phyloP scores from a whole-genome alignment of 2,329 filamentous ascomycete species.

The Penicillium vulpinum region DNA sequence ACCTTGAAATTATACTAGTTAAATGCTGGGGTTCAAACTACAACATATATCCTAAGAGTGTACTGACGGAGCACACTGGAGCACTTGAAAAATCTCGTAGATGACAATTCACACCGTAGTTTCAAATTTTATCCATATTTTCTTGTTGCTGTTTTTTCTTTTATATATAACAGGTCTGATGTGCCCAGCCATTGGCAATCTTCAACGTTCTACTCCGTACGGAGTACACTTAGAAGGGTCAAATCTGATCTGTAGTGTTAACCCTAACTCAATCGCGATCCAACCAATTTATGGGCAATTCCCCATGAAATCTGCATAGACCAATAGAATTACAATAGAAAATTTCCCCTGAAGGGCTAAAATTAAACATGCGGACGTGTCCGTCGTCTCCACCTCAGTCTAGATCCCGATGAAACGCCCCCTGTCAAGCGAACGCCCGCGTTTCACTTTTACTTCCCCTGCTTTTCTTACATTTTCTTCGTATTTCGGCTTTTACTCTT shows the following conservation, averaged over 20 bases:
- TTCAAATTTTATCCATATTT: not conserved
- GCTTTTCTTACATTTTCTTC: constrained; percentile 9
- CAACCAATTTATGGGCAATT: not conserved
- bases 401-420: constrained; percentile 22
- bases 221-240: not conserved
- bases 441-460: constrained; percentile 14
- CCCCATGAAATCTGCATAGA: not conserved
- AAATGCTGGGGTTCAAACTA: too few relatives aligned
- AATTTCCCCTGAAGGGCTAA: constrained; percentile 1
- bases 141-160: not conserved
- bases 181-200: too few relatives aligned
- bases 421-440: constrained; percentile 5
- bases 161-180: not conserved
- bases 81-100: not conserved
- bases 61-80: too few relatives aligned
- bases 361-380: constrained; percentile 14
- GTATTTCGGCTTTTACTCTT: not conserved
- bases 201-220: not conserved
- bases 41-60: too few relatives aligned
- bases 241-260: not conserved
- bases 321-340: not conserved
- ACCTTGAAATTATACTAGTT: too few relatives aligned
- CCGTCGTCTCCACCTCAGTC: constrained; percentile 14
- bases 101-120: not conserved
- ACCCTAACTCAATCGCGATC: not conserved